These are phyloP conservation scores for Epichloe amarillans DNA, from an alignment of 2,329 filamentous ascomycete genomes.

Conservation along the genomic window DNA sequence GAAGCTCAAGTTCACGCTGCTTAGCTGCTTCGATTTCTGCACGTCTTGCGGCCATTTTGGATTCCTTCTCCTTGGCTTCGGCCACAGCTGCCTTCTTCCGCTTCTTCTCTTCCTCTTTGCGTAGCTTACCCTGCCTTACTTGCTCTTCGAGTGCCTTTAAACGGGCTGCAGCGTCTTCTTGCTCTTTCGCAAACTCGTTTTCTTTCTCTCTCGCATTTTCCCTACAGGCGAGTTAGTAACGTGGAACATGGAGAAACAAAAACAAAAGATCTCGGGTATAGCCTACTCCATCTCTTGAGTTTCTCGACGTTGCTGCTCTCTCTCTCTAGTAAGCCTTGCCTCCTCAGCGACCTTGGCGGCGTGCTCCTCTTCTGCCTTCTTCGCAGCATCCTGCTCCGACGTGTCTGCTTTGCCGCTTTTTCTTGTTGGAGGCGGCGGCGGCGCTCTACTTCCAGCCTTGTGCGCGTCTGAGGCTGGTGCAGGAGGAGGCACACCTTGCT, in stretches of 20 bases:
- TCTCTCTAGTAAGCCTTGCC: slow-evolving; percentile 54
- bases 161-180: slow-evolving; percentile 67
- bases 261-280: neutral
- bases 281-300: slow-evolving; percentile 75
- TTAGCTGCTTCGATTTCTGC: slow-evolving; percentile 86
- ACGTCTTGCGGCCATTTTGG: slow-evolving; percentile 67
- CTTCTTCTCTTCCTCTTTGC: slow-evolving; percentile 92
- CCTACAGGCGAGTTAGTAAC: slow-evolving; percentile 34
- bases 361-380: slow-evolving; percentile 43
- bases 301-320: slow-evolving; percentile 57
- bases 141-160: slow-evolving; percentile 87
- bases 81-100: slow-evolving; percentile 78
- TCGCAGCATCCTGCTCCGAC: slow-evolving; percentile 37
- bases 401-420: slow-evolving; percentile 52
- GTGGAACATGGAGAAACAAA: neutral
- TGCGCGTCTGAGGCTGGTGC: slow-evolving; percentile 35
- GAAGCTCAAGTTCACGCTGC: slow-evolving; percentile 79
- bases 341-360: slow-evolving; percentile 49
- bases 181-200: slow-evolving; percentile 66
- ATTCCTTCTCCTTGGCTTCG: slow-evolving; percentile 79
- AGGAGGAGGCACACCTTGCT: slow-evolving; percentile 52
- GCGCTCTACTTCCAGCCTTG: slow-evolving; percentile 44
- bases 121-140: slow-evolving; percentile 82
- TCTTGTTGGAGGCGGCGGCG: slow-evolving; percentile 68
- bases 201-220: slow-evolving; percentile 62